A percentile compares a stretch with the other conserved stretches of the same genome.
Conservation (phyloP, 805 yeast species). For the Metschnikowia lachancei region DNA sequence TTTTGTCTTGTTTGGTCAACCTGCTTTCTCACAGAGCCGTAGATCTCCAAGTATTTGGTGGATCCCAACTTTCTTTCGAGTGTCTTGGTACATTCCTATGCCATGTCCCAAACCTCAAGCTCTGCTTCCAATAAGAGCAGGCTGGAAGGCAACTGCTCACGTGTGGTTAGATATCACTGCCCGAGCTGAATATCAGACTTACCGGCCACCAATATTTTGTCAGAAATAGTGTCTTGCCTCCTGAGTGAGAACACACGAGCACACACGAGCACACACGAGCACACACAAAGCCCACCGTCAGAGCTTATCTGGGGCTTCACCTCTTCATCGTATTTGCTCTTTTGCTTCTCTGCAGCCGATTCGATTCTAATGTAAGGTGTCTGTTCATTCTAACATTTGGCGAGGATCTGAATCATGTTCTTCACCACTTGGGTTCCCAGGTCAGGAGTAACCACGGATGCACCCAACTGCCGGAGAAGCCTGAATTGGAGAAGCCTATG, state of each 20-base stretch:
- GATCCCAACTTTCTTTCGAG: conserved; percentile 70
- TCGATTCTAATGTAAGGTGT: conserved; percentile 30
- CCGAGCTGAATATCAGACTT: conserved; percentile 65
- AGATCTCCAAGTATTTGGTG: conserved; percentile 59
- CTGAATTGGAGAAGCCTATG: too few relatives aligned
- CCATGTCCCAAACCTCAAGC: conserved; percentile 49
- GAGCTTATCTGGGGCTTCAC: conserved; percentile 20
- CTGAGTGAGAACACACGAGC: too few relatives aligned
- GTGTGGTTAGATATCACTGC: conserved; percentile 58
- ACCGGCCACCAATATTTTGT: conserved; percentile 56
- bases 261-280: conserved; percentile 59
- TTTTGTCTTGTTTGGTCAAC: conserved; percentile 67
- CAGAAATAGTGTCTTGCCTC: conserved; percentile 60
- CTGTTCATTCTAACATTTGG: conserved; percentile 55
- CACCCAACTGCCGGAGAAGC: conserved; percentile 73
- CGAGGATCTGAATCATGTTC: conserved; percentile 58
- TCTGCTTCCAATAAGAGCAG: conserved; percentile 53
- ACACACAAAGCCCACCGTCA: conserved; percentile 59
- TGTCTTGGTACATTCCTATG: conserved; percentile 65
- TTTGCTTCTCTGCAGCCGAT: not conserved
- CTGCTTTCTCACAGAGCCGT: conserved; percentile 58
- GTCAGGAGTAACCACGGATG: conserved; percentile 65
- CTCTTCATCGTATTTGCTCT: not conserved
- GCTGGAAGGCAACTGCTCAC: conserved; percentile 41
- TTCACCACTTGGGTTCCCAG: conserved; percentile 65